Conservation (phyloP, 768 basidiomycete genomes). For the Lyophyllum semitale region DNA sequence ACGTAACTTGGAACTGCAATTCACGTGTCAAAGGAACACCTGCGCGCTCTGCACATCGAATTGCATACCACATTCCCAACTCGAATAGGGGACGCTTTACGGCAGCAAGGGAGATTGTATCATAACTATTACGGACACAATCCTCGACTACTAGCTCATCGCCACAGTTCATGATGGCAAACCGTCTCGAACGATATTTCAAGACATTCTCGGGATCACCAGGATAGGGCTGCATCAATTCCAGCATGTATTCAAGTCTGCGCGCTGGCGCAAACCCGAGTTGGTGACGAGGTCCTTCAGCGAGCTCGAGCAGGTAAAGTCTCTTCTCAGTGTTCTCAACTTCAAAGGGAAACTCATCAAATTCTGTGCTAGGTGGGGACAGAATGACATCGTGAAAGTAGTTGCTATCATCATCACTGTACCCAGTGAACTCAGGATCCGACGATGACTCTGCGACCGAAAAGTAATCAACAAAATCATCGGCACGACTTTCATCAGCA, state of each 20-base stretch:
- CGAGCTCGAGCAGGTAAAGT: background rate
- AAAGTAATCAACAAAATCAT: background rate
- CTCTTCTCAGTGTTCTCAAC: background rate
- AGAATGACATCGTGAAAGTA: background rate
- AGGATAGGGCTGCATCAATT: slow-evolving; percentile 1
- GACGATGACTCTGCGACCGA: background rate
- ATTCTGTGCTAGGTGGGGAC: background rate
- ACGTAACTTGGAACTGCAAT: background rate
- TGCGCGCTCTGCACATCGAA: background rate
- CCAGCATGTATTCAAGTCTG: slow-evolving; percentile 2
- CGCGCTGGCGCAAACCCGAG: background rate
- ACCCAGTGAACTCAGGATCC: background rate
- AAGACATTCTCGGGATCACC: background rate
- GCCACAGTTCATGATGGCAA: background rate
- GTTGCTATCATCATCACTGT: background rate
- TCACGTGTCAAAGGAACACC: background rate
- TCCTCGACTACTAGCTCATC: background rate
- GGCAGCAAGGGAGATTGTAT: background rate
- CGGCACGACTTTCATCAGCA: background rate
- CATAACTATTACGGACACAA: background rate
- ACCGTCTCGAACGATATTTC: background rate
- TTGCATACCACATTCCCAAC: background rate
- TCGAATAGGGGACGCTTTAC: background rate
- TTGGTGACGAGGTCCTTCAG: background rate
- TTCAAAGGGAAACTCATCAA: background rate